Evolutionary conservation across 371 early-diverging fungal species (phyloP), one percentile per base, ranked within the genome.

Genomic region (Neoconidiobolus thromboides): DNA sequence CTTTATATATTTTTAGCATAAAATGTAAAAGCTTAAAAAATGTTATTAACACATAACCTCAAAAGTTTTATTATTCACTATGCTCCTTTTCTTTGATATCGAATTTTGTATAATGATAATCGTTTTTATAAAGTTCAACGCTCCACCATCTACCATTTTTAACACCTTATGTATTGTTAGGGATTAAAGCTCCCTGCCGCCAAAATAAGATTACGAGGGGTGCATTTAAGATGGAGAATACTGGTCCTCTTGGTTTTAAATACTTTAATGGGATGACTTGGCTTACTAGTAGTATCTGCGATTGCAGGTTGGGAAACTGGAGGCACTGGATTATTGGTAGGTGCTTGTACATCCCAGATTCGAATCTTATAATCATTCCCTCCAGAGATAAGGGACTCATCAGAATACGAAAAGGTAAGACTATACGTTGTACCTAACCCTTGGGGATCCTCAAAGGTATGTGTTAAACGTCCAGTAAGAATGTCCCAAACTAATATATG

Each of bases 401-500:
- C 86, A 60, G 90, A 91, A 40, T 77, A 70, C 63, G 82, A 87
- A 68, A 98, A 98, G 15, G 76, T 81, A 10, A 96, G 80, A 37
- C 94, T 86, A 63, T 91, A 85, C 2, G 99, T 79, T n/a, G 81
- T 73, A 3, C 79, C 83, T 15, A 81, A 80, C 66, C 98, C 98
- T 1, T 96, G 98, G 3, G 72, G 69, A 81, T 91, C 78, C 60
- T 14, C 37, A 14, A 57, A 41, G 41, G 69, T 71, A 60, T 91
- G 87, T 65, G 94, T 70, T 54, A 77, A 72, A 61, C 80, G 81
- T 4, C 95, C 95, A 1, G 84, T 83, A 4, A 85, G 89, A n/a
- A 99, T 75, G 68, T 99, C 99, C 98, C 98, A 99, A n/a, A 99
- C 70, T 55, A 77, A 78, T 60, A 98, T 81, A 0, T 74, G 73